Conservation (phyloP, 179 eudicot species). For the Spergularia azorica region DNA sequence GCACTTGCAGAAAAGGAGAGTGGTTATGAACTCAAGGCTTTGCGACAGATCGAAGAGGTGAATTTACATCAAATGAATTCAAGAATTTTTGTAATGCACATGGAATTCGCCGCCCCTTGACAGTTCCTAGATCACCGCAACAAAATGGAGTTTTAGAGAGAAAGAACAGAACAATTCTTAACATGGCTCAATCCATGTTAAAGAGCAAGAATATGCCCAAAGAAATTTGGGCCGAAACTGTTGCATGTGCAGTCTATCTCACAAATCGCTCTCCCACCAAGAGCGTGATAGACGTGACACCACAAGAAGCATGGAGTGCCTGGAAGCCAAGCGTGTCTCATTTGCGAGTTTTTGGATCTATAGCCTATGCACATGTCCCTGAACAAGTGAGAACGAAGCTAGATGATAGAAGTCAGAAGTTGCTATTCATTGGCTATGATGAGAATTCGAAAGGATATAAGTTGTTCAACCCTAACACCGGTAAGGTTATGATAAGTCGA, state of each 20-base stretch:
- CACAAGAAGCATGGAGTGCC: constrained; percentile 4
- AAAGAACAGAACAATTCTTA: constrained; percentile 17
- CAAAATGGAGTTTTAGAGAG: constrained; percentile 10
- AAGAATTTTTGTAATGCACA: neutral
- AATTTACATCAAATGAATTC: constrained; percentile 8
- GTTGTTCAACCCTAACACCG: constrained; percentile 5
- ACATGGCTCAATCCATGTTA: constrained; percentile 2
- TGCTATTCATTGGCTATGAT: constrained; percentile 7
- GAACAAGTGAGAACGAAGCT: neutral
- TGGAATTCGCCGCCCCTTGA: constrained; percentile 6
- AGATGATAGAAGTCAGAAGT: neutral
- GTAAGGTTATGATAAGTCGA: neutral
- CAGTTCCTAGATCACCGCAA: neutral
- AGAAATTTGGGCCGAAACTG: neutral
- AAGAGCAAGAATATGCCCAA: constrained; percentile 7
- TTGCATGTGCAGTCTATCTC: neutral
- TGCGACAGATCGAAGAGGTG: constrained; percentile 6
- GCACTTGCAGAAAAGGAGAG: neutral
- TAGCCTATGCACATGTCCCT: constrained; percentile 2
- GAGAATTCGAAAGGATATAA: neutral
- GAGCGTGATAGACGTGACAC: neutral
- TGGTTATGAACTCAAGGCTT: neutral
- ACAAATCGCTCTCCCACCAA: neutral
- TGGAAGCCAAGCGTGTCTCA: constrained; percentile 10
- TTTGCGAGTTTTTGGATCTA: constrained; percentile 4